Evolutionary conservation across 805 yeast genomes (phyloP).

Genomic region (Komagataella mondaviorum): DNA sequence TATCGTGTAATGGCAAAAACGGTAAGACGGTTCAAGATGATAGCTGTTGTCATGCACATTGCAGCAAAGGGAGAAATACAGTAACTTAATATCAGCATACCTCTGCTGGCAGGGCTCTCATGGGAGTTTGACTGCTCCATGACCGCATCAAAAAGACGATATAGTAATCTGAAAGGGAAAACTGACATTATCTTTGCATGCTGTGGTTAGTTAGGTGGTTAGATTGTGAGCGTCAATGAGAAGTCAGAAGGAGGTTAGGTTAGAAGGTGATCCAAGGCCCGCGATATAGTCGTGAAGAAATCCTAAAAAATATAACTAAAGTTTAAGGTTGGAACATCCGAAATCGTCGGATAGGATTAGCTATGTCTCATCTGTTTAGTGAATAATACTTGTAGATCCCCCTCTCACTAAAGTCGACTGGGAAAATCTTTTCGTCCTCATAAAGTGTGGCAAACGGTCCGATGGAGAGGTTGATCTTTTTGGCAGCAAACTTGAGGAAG

Average conservation of each 20-base stretch:
- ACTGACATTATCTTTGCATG: background rate
- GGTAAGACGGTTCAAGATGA: conserved; percentile 41
- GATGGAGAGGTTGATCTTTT: conserved; percentile 40
- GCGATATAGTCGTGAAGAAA: background rate
- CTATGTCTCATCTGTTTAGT: conserved; percentile 25
- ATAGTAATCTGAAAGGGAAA: background rate
- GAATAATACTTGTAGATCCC: conserved; percentile 49
- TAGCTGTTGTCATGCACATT: conserved; percentile 43
- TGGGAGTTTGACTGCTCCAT: conserved; percentile 17
- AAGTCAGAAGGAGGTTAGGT: background rate
- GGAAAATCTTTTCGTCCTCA: conserved; percentile 29
- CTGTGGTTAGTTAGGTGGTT: background rate
- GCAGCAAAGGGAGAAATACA: conserved; percentile 36
- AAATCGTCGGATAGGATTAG: background rate
- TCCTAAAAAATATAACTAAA: background rate
- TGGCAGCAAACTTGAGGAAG: conserved; percentile 37
- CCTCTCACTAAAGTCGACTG: conserved; percentile 32
- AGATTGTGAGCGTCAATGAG: background rate
- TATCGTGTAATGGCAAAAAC: conserved; percentile 43
- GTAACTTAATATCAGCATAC: conserved; percentile 32
- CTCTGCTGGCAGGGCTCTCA: conserved; percentile 14
- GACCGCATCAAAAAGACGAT: conserved; percentile 14
- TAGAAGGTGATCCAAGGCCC: background rate
- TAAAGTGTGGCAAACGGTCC: conserved; percentile 30
- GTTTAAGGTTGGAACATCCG: background rate